Base-by-base conservation (phyloP, 2,329 filamentous ascomycete genomes). In the Phialemoniopsis sp. region DNA sequence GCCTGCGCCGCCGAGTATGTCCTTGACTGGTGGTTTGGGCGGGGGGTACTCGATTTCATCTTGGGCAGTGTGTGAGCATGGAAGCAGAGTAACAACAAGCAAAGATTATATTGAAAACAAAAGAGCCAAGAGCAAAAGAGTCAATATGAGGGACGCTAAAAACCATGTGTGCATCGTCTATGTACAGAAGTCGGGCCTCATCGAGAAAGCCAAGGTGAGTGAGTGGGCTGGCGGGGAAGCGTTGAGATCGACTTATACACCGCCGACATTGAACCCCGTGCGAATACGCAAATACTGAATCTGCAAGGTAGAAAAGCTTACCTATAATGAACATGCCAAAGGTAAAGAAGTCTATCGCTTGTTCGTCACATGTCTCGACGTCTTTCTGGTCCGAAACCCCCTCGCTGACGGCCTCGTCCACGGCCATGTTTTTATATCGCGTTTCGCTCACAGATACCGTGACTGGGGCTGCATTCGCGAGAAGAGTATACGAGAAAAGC, bases 11-110 rank as follows among this genome's bases (percentile, higher is more conserved):
- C 93, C 93, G n/a, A 93, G 72, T 15, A 96, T 76, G 55, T 91
- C 76, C 51, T 76, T 78, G 30, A 85, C 83, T 12, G 84, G 73
- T 5, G 83, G 76, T 40, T 67, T 81, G 32, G 85, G 80, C 4
- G 83, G 82, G 26, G 78, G 71, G 54, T 89, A 95, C 52, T 96
- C 86, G 53, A 97, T 97, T 44, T 96, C 88, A 69, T 97, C 90
- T 91, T 66, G 37, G 29, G 40, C 37, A 13, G 38, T 10, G 6
- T 26, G 21, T 26, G 21, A 26, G 21, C 21, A 6, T 26, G n/a
- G 34, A 36, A 21, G 37, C 33, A 17, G 34, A 36, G 34, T 28
- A 33, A 32, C 32, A 40, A 40, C 32, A 37, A 43, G 35, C 5
- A 13, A 36, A 19, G 8, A 8, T 12, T 36, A 4, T 26, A 17